Conservation (phyloP, 2,329 filamentous ascomycete genomes). For the Hymenoscyphus scutula region DNA sequence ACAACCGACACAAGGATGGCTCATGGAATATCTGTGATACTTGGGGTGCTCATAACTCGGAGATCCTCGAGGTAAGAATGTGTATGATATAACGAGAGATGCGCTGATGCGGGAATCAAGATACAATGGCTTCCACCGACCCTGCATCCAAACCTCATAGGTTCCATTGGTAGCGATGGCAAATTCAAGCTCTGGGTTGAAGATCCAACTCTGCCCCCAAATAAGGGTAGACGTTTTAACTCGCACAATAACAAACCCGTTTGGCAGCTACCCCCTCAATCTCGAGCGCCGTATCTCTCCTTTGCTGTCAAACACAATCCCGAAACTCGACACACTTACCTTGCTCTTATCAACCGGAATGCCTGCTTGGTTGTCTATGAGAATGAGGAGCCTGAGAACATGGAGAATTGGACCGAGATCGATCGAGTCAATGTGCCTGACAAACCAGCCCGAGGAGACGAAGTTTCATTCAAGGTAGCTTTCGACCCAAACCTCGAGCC, state of each 20-base stretch:
- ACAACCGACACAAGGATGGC: slow-evolving; percentile 76
- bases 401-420: slow-evolving; percentile 71
- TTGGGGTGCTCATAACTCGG: slow-evolving; percentile 86
- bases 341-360: slow-evolving; percentile 81
- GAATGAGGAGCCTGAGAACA: slow-evolving; percentile 78
- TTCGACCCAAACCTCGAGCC: slow-evolving; percentile 88
- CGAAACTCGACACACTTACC: slow-evolving; percentile 75
- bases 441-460: slow-evolving; percentile 73
- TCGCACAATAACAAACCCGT: slow-evolving; percentile 63
- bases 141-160: slow-evolving; percentile 80
- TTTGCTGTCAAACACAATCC: slow-evolving; percentile 83
- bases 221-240: slow-evolving; percentile 77
- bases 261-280: slow-evolving; percentile 31
- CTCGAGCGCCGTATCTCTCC: slow-evolving; percentile 59
- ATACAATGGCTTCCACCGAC: slow-evolving; percentile 92
- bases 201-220: slow-evolving; percentile 73
- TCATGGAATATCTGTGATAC: slow-evolving; percentile 80
- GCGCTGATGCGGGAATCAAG: slow-evolving; percentile 43
- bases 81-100: background rate
- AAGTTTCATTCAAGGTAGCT: slow-evolving; percentile 79
- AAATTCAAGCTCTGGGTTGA: slow-evolving; percentile 92
- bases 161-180: slow-evolving; percentile 85
- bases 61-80: slow-evolving; percentile 72
- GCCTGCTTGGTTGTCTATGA: slow-evolving; percentile 79
- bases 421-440: slow-evolving; percentile 74